These are phyloP conservation scores for Pichia terricola DNA, from an alignment of 1,139 yeast genomes.

Conservation along the genomic window DNA sequence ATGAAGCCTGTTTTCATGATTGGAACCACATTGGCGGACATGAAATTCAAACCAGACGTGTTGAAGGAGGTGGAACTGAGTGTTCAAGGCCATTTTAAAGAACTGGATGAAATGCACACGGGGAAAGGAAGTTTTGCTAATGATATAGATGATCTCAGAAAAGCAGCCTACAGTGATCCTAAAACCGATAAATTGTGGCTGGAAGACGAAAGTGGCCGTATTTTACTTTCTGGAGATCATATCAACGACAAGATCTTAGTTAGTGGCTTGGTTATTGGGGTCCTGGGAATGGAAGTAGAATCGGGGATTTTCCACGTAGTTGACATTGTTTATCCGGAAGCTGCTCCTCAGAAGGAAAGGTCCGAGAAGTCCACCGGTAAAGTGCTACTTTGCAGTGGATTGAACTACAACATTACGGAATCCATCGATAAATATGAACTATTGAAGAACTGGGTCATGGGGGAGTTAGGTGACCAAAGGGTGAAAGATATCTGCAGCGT, in stretches of 20 bases:
- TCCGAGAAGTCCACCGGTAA: conserved; percentile 15
- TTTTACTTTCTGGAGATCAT: conserved; percentile 59
- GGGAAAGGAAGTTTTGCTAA: conserved; percentile 9
- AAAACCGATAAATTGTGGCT: conserved; percentile 56
- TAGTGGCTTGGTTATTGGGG: conserved; percentile 81
- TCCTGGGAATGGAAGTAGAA: conserved; percentile 75
- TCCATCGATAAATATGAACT: conserved; percentile 44
- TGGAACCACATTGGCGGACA: conserved; percentile 81
- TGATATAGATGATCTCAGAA: conserved; percentile 21
- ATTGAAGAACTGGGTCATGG: conserved; percentile 63
- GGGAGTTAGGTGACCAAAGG: conserved; percentile 38
- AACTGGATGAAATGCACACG: conserved; percentile 10
- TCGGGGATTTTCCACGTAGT: conserved; percentile 81
- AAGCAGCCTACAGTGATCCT: conserved; percentile 40
- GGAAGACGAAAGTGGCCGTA: conserved; percentile 92
- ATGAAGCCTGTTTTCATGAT: conserved; percentile 77
- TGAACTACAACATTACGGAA: conserved; percentile 42
- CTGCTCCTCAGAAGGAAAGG: conserved; percentile 41
- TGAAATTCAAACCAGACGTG: conserved; percentile 78
- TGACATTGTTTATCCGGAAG: conserved; percentile 65
- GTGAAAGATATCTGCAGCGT: conserved; percentile 19
- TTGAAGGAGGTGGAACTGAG: conserved; percentile 68
- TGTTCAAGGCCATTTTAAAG: conserved; percentile 42
- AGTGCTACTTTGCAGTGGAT: conserved; percentile 68
- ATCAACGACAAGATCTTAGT: conserved; percentile 43